Base-by-base conservation (phyloP, 768 basidiomycete species). In the Hysterangium stoloniferum region DNA sequence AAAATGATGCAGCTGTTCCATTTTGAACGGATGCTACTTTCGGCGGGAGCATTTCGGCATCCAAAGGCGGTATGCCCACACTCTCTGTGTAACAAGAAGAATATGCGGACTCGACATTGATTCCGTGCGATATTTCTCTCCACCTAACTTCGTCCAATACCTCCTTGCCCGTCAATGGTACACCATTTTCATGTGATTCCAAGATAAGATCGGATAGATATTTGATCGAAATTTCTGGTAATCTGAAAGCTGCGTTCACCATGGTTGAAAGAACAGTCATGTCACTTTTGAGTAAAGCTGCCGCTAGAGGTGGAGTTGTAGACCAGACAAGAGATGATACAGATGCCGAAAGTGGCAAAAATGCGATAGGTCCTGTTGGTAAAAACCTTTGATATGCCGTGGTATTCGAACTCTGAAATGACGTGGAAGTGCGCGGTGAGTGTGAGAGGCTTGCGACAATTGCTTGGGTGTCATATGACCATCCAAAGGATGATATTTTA, bases 341-440 rank as follows among this genome's bases (percentile, higher is more conserved):
- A 0, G 81, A 84, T 0, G 79, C 68, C 1, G 84, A 84, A 36
- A 97, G 75, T 0, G 95, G 96, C 19, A 98, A 76, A 71, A 96
- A 98, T 0, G 94, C 94, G 36, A 98, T 84, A 2, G 95, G 95
- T 0, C 96, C 95, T 4, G 92, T 92, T 2, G 93, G 86, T 17
- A 98, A 77, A 71, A 97, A 97, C 19, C 94, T 76, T 64, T 98
- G 96, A 66, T 86, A 98, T 0, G 91, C 94, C 0, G 82, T 88
- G 5, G 78, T 80, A 59, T 89, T 90, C 8, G 77, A 77, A 7
- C 68, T 68, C 61, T 82, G 75, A 58, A 79, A 80, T 27, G 76
- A 41, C 27, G 48, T 67, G 11, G 75, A 71, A 11, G 55, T 38
- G 19, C 82, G 76, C 1, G 88, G 78, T 15, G 74, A 66, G 62